A percentile compares a stretch with the other conserved stretches of the same genome.
Evolutionary conservation across 2,329 filamentous ascomycete genomes (phyloP).

Genomic region (Colletotrichum kahawae): DNA sequence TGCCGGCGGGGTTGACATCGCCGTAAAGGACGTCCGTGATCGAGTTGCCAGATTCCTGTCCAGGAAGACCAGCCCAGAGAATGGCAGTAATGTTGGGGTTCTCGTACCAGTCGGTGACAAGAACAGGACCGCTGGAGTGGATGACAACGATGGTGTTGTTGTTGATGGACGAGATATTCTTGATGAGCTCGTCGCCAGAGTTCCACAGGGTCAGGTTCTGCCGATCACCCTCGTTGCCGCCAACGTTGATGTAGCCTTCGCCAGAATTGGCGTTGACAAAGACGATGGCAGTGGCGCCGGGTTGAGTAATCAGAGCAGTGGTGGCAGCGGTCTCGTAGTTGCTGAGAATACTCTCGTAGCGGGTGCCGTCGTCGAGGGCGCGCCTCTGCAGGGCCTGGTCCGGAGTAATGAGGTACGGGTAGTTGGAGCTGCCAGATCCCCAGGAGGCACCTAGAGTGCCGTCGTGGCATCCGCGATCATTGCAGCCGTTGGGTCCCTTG

Average conservation of each 20-base stretch:
- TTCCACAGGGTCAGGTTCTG: conserved; percentile 93
- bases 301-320: conserved; percentile 62
- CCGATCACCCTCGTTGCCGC: conserved; percentile 85
- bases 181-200: conserved; percentile 79
- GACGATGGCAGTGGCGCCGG: conserved; percentile 76
- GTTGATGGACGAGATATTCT: conserved; percentile 77
- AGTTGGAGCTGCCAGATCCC: conserved; percentile 77
- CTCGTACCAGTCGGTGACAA: conserved; percentile 76
- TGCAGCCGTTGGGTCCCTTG: conserved; percentile 79
- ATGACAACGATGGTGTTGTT: conserved; percentile 93
- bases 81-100: conserved; percentile 84
- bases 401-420: conserved; percentile 78
- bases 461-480: conserved; percentile 65
- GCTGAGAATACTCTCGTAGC: conserved; percentile 70
- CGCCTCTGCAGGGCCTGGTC: conserved; percentile 71
- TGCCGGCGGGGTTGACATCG: conserved; percentile 75
- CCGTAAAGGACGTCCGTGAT: conserved; percentile 87
- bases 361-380: conserved; percentile 62
- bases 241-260: conserved; percentile 84
- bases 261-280: conserved; percentile 89
- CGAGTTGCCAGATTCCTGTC: conserved; percentile 82
- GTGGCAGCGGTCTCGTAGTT: conserved; percentile 69
- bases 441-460: conserved; percentile 77
- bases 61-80: conserved; percentile 81
- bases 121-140: conserved; percentile 81